Conservation (phyloP, 78 protist species). For the Anaeramoeba flamelloides region DNA sequence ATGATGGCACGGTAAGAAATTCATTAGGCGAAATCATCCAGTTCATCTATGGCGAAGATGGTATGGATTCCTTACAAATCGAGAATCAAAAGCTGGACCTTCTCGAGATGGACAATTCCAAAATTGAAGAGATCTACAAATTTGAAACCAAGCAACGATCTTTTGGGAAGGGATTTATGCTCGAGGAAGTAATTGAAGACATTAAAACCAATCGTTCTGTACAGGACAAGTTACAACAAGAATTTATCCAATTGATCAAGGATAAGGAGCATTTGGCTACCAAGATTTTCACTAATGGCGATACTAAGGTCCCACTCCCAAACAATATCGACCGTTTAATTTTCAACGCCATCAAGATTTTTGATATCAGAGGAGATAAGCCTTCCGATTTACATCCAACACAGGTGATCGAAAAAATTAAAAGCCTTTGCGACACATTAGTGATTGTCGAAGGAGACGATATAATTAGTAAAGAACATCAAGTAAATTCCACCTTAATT, state of each 20-base stretch:
- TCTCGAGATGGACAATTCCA: background rate
- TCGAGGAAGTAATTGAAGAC: background rate
- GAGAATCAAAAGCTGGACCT: conserved; percentile 32
- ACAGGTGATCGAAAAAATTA: conserved; percentile 31
- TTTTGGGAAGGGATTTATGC: background rate
- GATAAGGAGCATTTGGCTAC: background rate
- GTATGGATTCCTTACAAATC: conserved; percentile 48
- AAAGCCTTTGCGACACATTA: background rate
- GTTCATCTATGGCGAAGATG: conserved; percentile 83
- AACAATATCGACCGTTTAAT: conserved; percentile 72
- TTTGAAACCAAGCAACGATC: background rate
- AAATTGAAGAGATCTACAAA: background rate
- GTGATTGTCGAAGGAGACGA: conserved; percentile 44
- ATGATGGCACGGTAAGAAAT: conserved; percentile 89
- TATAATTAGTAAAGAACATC: conserved; percentile 36
- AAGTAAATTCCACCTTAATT: conserved; percentile 49
- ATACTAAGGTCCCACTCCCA: conserved; percentile 35
- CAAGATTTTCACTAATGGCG: background rate
- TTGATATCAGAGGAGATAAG: conserved; percentile 24
- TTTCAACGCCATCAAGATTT: conserved; percentile 50
- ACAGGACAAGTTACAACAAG: background rate
- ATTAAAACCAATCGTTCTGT: background rate
- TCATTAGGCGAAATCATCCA: conserved; percentile 65
- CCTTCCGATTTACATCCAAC: conserved; percentile 46
- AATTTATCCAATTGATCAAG: background rate